A percentile compares a stretch with the other conserved stretches of the same genome.
These are phyloP conservation scores for Blastocystis sp. DNA, from an alignment of 352 stramenopile species.

Conservation along the genomic window DNA sequence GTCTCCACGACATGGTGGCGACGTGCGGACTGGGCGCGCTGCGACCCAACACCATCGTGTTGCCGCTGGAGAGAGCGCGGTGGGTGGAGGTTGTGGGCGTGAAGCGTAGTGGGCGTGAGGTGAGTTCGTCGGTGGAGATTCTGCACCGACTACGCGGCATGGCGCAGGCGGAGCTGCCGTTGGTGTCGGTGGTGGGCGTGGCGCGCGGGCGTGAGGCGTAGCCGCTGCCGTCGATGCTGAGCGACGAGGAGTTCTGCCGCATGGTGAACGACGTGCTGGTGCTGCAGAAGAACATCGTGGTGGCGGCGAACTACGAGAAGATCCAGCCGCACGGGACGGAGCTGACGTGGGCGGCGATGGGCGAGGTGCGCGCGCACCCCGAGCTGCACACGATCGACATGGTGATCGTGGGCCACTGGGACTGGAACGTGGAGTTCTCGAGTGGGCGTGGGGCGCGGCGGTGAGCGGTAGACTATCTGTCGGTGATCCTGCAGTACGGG, in stretches of 20 bases:
- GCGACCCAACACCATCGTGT: constrained; percentile 77
- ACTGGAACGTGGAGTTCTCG: constrained; percentile 58
- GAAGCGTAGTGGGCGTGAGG: not conserved
- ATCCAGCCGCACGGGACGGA: constrained; percentile 72
- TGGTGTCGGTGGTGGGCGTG: constrained; percentile 1
- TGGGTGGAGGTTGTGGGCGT: constrained; percentile 58
- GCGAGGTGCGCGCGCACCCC: not conserved
- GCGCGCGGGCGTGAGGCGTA: not conserved
- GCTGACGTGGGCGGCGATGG: constrained; percentile 4
- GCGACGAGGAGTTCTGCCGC: constrained; percentile 72
- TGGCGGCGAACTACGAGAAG: constrained; percentile 74
- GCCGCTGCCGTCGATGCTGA: not conserved
- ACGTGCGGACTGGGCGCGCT: constrained; percentile 77
- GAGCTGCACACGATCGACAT: constrained; percentile 47
- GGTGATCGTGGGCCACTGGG: constrained; percentile 52
- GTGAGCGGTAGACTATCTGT: constrained; percentile 55
- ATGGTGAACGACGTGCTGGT: constrained; percentile 75
- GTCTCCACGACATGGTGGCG: constrained; percentile 78
- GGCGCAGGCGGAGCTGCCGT: not conserved
- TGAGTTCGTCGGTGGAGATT: not conserved
- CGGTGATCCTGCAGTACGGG: constrained; percentile 40
- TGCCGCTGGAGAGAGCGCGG: constrained; percentile 74
- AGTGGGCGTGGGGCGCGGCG: not conserved
- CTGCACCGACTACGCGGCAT: constrained; percentile 20
- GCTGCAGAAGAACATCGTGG: constrained; percentile 76